Percentiles rank a stretch among this genome's conserved stretches.
Conservation (phyloP, 352 stramenopile species). For the Globisporangium alternatum region DNA sequence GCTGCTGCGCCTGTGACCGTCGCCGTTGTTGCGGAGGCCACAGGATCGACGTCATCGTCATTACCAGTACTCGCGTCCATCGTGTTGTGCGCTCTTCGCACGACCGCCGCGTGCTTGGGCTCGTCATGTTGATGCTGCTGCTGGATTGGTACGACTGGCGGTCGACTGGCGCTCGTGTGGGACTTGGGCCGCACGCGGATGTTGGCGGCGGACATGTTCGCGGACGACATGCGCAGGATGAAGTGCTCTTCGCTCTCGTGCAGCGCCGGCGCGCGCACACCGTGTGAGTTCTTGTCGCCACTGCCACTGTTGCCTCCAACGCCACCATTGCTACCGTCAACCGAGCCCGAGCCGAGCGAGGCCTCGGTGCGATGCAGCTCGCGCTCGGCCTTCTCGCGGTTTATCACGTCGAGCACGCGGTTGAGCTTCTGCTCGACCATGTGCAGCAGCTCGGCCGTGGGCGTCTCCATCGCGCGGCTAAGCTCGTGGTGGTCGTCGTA, state of each 20-base stretch:
- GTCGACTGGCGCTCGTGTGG: conserved; percentile 25
- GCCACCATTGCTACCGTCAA: conserved; percentile 16
- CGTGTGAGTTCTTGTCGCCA: conserved; percentile 33
- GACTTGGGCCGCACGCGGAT: conserved; percentile 78
- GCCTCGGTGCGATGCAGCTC: conserved; percentile 75
- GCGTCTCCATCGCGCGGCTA: conserved; percentile 59
- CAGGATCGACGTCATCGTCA: conserved; percentile 17
- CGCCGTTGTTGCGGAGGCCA: not conserved
- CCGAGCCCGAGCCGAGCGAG: conserved; percentile 14
- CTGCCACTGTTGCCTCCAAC: conserved; percentile 12
- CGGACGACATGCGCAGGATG: conserved; percentile 76
- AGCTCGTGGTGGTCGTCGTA: conserved; percentile 76
- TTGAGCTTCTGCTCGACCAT: conserved; percentile 84
- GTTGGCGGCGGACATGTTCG: conserved; percentile 62
- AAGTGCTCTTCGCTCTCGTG: conserved; percentile 83
- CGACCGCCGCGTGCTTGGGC: conserved; percentile 17
- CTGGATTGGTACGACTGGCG: conserved; percentile 17
- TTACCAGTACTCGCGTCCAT: conserved; percentile 23
- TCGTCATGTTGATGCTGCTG: conserved; percentile 16
- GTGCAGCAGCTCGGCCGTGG: conserved; percentile 69
- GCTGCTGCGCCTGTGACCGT: conserved; percentile 7
- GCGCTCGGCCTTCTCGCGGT: conserved; percentile 76
- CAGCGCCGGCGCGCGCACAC: conserved; percentile 50
- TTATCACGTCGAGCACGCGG: conserved; percentile 79
- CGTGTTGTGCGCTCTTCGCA: conserved; percentile 19